Percentiles rank a stretch among this genome's conserved stretches.
phyloP scores from a whole-genome alignment of 2,329 filamentous ascomycete genomes.

The Xylariales sp. region DNA sequence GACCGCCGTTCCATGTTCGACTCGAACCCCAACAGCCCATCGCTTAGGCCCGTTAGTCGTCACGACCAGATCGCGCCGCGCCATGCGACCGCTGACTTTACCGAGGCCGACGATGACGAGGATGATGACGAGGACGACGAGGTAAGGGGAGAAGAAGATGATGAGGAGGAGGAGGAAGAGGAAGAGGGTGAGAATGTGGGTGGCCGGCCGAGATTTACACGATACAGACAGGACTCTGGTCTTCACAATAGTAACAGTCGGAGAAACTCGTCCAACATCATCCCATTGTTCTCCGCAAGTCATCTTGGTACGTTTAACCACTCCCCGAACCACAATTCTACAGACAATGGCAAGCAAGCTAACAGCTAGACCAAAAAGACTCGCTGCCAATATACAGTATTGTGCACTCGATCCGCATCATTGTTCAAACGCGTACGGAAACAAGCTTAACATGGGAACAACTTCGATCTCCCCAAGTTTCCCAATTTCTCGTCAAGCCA shows the following conservation, averaged over 20 bases:
- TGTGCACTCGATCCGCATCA: conserved; percentile 82
- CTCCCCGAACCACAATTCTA: not conserved
- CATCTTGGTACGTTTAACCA: conserved; percentile 59
- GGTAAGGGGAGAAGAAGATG: conserved; percentile 33
- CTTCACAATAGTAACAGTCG: conserved; percentile 20
- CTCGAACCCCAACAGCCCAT: conserved; percentile 19
- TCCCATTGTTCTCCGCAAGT: conserved; percentile 77
- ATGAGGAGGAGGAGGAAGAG: conserved; percentile 33
- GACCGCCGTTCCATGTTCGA: conserved; percentile 17
- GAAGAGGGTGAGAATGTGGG: conserved; percentile 28
- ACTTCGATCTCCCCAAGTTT: conserved; percentile 89
- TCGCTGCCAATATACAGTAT: conserved; percentile 83
- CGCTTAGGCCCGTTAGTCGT: conserved; percentile 18
- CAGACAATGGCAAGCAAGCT: not conserved
- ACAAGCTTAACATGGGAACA: conserved; percentile 94
- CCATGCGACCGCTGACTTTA: conserved; percentile 61
- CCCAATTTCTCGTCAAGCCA: conserved; percentile 91
- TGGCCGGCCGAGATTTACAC: conserved; percentile 15
- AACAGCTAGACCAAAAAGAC: conserved; percentile 48
- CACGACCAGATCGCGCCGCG: conserved; percentile 33
- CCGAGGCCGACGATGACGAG: conserved; percentile 55
- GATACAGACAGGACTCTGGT: conserved; percentile 27
- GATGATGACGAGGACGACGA: conserved; percentile 36
- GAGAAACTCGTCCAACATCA: conserved; percentile 26
- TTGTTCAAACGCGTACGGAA: conserved; percentile 82